Percentiles rank a stretch among this genome's conserved stretches.
Evolutionary conservation across 768 basidiomycete genomes (phyloP).

Genomic region (Lentinula lateritia): DNA sequence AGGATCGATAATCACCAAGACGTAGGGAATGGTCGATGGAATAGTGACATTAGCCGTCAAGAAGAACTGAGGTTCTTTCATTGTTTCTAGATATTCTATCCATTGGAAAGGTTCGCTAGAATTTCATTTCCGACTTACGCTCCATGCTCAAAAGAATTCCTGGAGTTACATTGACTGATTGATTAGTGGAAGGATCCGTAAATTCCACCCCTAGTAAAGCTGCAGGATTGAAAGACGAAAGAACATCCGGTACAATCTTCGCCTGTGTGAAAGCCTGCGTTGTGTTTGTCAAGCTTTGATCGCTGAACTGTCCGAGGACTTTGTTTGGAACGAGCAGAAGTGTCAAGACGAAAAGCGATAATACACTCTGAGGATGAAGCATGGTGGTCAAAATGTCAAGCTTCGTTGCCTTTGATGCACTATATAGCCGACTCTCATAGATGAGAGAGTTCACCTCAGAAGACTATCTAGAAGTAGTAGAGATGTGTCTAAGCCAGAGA

Average conservation of each 20-base stretch:
- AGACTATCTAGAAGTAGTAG: not conserved
- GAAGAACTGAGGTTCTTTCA: conserved; percentile 25
- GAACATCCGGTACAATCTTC: conserved; percentile 34
- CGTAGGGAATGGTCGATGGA: conserved; percentile 23
- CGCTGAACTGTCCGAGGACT: conserved; percentile 11
- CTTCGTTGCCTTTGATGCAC: not conserved
- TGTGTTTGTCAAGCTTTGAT: conserved; percentile 13
- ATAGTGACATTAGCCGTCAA: conserved; percentile 19
- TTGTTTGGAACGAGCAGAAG: not conserved
- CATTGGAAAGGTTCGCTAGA: not conserved
- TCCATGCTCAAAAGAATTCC: conserved; percentile 29
- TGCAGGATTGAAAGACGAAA: conserved; percentile 32
- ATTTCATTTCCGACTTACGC: conserved; percentile 20
- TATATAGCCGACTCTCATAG: not conserved
- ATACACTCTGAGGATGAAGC: not conserved
- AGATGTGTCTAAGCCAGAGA: not conserved
- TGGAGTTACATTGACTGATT: conserved; percentile 25
- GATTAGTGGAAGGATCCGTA: conserved; percentile 23
- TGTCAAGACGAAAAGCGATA: not conserved
- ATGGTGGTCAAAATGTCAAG: not conserved
- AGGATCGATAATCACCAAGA: conserved; percentile 36
- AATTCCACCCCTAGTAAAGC: conserved; percentile 32
- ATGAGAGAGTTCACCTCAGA: not conserved
- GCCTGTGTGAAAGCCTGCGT: conserved; percentile 28
- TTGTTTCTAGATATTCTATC: conserved; percentile 22